Base-by-base conservation (phyloP, 202 grass and related monocot species). In the Eragrostis tef region DNA sequence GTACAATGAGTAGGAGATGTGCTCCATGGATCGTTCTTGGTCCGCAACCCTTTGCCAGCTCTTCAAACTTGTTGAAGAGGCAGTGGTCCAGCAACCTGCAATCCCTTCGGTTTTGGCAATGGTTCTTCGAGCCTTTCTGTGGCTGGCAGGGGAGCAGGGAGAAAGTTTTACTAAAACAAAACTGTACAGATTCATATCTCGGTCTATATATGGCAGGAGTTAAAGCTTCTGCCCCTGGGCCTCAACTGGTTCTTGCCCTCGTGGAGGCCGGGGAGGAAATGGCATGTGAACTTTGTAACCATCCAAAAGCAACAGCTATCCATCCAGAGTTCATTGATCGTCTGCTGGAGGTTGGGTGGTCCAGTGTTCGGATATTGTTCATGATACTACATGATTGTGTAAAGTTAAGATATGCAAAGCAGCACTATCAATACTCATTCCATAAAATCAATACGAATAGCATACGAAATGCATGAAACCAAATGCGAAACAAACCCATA, bases 251-350 rank as follows among this genome's bases (percentile, higher is more conserved):
- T 89, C 83, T 46, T 68, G 87, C 61, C 87, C 87, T 79, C 59
- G 10, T 5, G 29, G 20, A 52, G 67, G 17, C 78, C 14, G 5
- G 78, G 73, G 66, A 77, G 50, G 83, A 82, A 73, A 89, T 67
- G 73, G 60, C 87, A 89, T 86, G 87, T 89, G 87, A 89, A 74
- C 79, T 89, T 67, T 78, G 73, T 61, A 89, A 77, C 66, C 84
- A 86, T 86, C 62, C 84, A 75, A 81, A 85, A 76, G 63, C 73
- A 43, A 58, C 73, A 79, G 78, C 78, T 82, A 76, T 24, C 73
- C 42, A 58, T 54, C 67, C 9, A 21, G 11, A 64, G 21, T 43
- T 51, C 65, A 72, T 7, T 16, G 29, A 73, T 77, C 82, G 19
- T 16, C 79, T 61, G 83, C 83, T 47, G 79, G 67, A 68, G 66